phyloP scores from a whole-genome alignment of 768 basidiomycete genomes.

The Termitomyces sp. region DNA sequence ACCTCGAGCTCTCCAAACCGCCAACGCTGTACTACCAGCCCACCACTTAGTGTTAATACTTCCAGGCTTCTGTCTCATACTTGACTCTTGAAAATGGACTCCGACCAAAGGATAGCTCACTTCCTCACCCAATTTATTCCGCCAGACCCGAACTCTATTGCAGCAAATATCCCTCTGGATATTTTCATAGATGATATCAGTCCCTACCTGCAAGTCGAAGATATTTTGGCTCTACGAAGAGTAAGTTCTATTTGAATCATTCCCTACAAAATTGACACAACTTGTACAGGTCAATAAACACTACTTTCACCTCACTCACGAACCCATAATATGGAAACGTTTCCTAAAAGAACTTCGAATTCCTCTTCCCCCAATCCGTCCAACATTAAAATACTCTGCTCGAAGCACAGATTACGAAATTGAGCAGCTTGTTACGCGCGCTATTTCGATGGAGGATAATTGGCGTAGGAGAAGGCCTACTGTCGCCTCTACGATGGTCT shows the following conservation, averaged over 20 bases:
- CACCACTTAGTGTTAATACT: not conserved
- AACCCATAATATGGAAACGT: conserved; percentile 69
- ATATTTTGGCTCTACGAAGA: conserved; percentile 44
- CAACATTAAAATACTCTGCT: conserved; percentile 45
- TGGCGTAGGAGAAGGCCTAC: conserved; percentile 48
- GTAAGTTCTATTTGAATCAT: conserved; percentile 25
- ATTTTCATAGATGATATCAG: conserved; percentile 44
- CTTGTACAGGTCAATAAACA: conserved; percentile 50
- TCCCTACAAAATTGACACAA: not conserved
- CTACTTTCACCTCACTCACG: conserved; percentile 63
- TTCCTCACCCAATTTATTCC: not conserved
- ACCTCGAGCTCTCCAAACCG: not conserved
- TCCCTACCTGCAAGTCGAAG: conserved; percentile 41
- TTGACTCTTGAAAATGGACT: not conserved
- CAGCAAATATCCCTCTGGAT: not conserved
- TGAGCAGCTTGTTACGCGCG: conserved; percentile 61
- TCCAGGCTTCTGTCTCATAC: not conserved
- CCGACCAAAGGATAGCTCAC: not conserved
- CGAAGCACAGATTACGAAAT: conserved; percentile 39
- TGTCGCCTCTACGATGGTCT: conserved; percentile 25
- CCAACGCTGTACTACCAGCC: not conserved
- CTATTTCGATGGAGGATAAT: conserved; percentile 58
- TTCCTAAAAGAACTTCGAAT: conserved; percentile 52
- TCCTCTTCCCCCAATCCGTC: conserved; percentile 62
- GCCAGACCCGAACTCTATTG: not conserved